Base-by-base conservation (phyloP, 352 stramenopile genomes). In the Phytopythium litorale region DNA sequence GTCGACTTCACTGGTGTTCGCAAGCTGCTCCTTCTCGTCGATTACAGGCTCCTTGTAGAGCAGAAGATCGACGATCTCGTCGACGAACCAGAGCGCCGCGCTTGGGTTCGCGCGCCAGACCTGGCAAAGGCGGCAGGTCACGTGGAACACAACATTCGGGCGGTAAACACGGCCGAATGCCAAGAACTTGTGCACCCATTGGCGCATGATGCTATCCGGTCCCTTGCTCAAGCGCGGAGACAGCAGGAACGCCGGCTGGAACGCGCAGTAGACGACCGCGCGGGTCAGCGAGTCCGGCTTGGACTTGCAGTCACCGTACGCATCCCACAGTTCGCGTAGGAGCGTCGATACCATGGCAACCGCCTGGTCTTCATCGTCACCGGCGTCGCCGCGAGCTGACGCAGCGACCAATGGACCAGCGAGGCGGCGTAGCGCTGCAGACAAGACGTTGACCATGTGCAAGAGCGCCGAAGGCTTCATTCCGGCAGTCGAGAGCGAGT, bases 31-130 rank as follows among this genome's bases (percentile, higher is more conserved):
- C 45, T 84, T 86, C 60, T 78, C 76, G 28, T 88, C 75, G 21
- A 94, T 84, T n/a, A 88, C 42, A 1, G 83, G 86, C 60, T 94
- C 84, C 35, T 88, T 88, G 62, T 90, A 94, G 0, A 94, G 70
- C 49, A 94, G 33, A 18, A 94, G 52, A 33, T 72, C 58, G n/a
- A 89, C 66, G 16, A 94, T 79, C 51, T 93, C 84, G 19, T 89
- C 77, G 6, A 73, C 62, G 58, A 88, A 94, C 18, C 65, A 62
- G 28, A 79, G 54, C 32, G 84, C 81, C 13, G 76, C 60, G 0
- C 61, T 50, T 4, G 82, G 86, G 12, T 78, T 71, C 7, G 78
- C 72, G 15, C 82, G 77, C 83, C 83, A 92, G 38, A 83, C 68
- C 63, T 89, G 81, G 7, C 68, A 83, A 21, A 94, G 66, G 3